Conservation (phyloP, 2,329 filamentous ascomycete genomes). For the Penicillium sp. region DNA sequence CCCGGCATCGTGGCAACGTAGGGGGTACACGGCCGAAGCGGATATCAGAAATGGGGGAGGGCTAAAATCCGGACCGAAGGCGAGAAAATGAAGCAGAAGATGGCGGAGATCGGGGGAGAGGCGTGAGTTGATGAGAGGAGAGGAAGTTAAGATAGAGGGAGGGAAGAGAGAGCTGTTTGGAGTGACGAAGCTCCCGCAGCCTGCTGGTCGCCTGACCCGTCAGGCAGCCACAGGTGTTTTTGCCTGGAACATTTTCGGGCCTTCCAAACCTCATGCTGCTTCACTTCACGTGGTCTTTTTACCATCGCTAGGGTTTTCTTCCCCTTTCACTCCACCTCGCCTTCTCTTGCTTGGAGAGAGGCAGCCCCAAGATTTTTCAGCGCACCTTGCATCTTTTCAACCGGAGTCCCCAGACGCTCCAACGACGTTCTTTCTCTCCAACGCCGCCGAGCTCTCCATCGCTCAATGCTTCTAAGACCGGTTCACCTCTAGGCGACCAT, state of each 20-base stretch:
- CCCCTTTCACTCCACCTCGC: constrained; percentile 12
- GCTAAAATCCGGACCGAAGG: neutral
- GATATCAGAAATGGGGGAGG: constrained; percentile 23
- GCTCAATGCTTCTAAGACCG: constrained; percentile 44
- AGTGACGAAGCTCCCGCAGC: constrained; percentile 51
- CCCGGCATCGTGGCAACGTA: constrained; percentile 73
- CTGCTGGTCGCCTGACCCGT: constrained; percentile 34
- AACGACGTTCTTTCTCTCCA: constrained; percentile 48
- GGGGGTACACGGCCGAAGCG: constrained; percentile 35
- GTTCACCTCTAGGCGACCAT: constrained; percentile 39
- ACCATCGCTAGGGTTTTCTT: constrained; percentile 5
- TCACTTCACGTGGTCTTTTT: constrained; percentile 13
- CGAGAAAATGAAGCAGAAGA: constrained; percentile 15
- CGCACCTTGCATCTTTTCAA: constrained; percentile 46
- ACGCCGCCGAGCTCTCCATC: constrained; percentile 37
- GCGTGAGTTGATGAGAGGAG: constrained; percentile 19
- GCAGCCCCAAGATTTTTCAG: constrained; percentile 48
- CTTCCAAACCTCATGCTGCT: constrained; percentile 13
- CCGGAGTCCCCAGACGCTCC: constrained; percentile 48
- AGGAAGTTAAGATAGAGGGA: constrained; percentile 22
- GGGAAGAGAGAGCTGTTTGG: constrained; percentile 32
- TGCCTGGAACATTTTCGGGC: constrained; percentile 25
- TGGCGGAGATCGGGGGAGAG: constrained; percentile 34
- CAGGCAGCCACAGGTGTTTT: constrained; percentile 28
- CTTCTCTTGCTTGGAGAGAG: constrained; percentile 31